Conservation (phyloP, 257 asterid genomes). For the Misopates orontium region DNA sequence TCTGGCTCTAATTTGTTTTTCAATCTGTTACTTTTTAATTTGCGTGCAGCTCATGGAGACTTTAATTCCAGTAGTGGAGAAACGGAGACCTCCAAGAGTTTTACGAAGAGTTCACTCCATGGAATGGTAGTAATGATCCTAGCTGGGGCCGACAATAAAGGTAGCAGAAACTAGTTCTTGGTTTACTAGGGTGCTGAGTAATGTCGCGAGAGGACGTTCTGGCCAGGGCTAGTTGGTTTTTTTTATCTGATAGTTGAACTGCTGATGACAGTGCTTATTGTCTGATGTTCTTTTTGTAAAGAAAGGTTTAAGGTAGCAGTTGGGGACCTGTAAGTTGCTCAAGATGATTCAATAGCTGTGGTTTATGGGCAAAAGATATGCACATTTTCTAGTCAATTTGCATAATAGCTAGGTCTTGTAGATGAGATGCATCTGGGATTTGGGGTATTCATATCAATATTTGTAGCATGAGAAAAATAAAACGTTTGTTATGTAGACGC, state of each 20-base stretch:
- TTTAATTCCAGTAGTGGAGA: slow-evolving; percentile 60
- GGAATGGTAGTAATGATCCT: slow-evolving; percentile 44
- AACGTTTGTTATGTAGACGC: neutral
- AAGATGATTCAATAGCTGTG: neutral
- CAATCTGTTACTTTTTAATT: neutral
- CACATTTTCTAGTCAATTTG: neutral
- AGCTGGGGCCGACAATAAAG: neutral
- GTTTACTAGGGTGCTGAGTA: slow-evolving; percentile 7
- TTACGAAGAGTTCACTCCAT: slow-evolving; percentile 48
- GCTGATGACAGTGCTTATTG: neutral
- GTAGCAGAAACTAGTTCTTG: slow-evolving; percentile 16
- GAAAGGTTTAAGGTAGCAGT: neutral
- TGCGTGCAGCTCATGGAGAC: slow-evolving; percentile 57
- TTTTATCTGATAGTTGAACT: slow-evolving; percentile 20
- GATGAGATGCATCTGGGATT: neutral
- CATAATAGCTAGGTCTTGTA: slow-evolving; percentile 8
- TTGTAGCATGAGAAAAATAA: no score
- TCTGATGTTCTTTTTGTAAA: slow-evolving; percentile 4
- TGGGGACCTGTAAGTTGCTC: neutral
- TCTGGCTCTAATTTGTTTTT: neutral
- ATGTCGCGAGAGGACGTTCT: slow-evolving; percentile 27
- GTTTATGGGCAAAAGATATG: slow-evolving; percentile 7
- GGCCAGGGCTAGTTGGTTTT: slow-evolving; percentile 1
- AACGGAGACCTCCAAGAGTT: slow-evolving; percentile 49
- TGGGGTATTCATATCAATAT: no score